These are phyloP conservation scores for Rugonectria rugulosa DNA, from an alignment of 2,329 filamentous ascomycete genomes.

Conservation along the genomic window DNA sequence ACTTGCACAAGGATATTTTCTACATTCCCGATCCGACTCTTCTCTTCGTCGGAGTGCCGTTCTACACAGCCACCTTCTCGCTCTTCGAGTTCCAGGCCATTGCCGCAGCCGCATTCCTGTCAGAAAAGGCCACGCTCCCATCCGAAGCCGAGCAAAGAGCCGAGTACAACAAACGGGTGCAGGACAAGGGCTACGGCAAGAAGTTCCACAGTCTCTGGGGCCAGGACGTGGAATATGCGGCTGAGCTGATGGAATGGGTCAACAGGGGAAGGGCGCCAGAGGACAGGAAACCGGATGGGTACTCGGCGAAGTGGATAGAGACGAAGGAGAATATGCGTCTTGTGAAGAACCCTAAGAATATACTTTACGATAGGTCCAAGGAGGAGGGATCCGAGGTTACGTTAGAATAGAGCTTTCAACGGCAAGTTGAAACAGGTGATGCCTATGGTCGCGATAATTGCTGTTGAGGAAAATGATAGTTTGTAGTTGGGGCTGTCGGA, in stretches of 20 bases:
- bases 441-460: too few species aligned
- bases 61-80: constrained; percentile 70
- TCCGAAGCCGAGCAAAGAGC: not conserved
- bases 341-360: not conserved
- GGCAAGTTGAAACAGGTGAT: too few species aligned
- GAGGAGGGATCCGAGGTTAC: too few species aligned
- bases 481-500: too few species aligned
- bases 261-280: not conserved
- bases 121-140: constrained; percentile 49
- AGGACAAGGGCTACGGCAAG: not conserved
- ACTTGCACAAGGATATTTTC: constrained; percentile 65
- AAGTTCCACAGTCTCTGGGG: not conserved
- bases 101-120: constrained; percentile 62
- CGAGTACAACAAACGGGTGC: constrained; percentile 23
- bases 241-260: not conserved
- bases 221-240: not conserved
- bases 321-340: not conserved
- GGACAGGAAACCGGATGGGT: not conserved
- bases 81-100: constrained; percentile 74
- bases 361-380: too few species aligned
- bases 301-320: not conserved
- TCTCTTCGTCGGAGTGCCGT: constrained; percentile 69
- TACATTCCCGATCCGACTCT: constrained; percentile 72
- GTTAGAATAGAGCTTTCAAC: too few species aligned
- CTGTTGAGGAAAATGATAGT: too few species aligned